Evolutionary conservation across 345 rosid species (phyloP).

Genomic region (Eucalyptus shirleyi): DNA sequence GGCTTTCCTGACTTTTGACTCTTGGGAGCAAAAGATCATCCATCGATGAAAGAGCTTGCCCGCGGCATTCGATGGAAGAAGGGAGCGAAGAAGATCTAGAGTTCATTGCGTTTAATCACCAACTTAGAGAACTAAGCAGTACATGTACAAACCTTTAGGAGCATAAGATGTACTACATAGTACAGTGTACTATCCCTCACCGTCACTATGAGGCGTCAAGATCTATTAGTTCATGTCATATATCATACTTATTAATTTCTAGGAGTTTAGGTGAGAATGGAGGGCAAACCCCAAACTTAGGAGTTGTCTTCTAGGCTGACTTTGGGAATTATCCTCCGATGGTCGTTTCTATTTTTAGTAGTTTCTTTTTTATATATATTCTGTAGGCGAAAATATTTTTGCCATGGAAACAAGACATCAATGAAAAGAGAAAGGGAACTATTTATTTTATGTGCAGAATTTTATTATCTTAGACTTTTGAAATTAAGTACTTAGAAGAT

Average conservation of each 20-base stretch:
- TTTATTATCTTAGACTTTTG: no score
- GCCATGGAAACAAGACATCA: background rate
- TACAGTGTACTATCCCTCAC: background rate
- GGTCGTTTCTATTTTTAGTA: background rate
- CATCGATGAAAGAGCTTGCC: no score
- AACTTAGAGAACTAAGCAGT: background rate
- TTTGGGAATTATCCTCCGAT: background rate
- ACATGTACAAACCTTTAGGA: background rate
- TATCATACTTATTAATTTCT: background rate
- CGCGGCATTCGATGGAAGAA: background rate
- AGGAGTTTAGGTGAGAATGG: background rate
- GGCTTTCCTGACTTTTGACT: no score
- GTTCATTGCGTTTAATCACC: background rate
- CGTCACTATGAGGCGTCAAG: background rate
- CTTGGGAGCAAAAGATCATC: no score
- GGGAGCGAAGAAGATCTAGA: background rate
- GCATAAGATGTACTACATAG: background rate
- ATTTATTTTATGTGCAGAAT: background rate
- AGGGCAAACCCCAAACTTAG: background rate
- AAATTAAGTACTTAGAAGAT: no score
- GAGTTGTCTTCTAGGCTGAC: background rate
- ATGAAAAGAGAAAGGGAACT: background rate
- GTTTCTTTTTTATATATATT: background rate
- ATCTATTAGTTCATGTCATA: background rate
- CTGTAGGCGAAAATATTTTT: background rate